Evolutionary conservation across 306 rosid genomes (phyloP), one percentile per base, ranked within the genome.

Genomic region (Alnus rubra): DNA sequence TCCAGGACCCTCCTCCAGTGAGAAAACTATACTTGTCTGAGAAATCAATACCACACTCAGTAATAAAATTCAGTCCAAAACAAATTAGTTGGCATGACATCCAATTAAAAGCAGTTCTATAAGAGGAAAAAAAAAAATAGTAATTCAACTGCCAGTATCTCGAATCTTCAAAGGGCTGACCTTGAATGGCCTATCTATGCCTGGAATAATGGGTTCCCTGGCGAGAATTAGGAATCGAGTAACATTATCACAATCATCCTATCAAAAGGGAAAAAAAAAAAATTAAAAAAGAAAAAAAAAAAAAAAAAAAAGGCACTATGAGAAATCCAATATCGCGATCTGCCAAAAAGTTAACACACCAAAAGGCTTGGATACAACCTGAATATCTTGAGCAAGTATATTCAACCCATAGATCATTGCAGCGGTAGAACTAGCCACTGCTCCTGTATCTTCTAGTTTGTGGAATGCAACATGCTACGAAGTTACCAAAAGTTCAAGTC

Each of bases 1-100:
- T 78, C 99, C 98, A 49, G 99, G 98, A 73, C 99, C 98, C 81
- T 93, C 98, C 86, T 95, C 99, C 68, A 95, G 84, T 47, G 98
- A 93, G 87, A 93, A 95, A 67, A 93, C 99, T 83, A 95, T 93
- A 83, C 99, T 95, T 23, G 99, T 93, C 99, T 95, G 88, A 55
- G 76, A 79, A 76, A 73, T 51, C 75, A 81, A 82, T 9, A 77
- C 71, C 79, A 49, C 76, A 73, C 50, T 68, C 78, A 81, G 77
- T 59, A 67, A 28, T 37, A 71, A 60, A 65, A 78, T 31, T 49
- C 51, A 77, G 52, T 9, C 52, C 71, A 52, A 71, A 47, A 71
- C 42, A 65, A 30, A 71, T 65, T 59, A 51, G 74, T 69, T 69
- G 42, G 74, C 77, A 67, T 71, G 13, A 50, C 31, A 71, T 59